phyloP scores from a whole-genome alignment of 169 alveolate genomes.

The Eimeria mitis region DNA sequence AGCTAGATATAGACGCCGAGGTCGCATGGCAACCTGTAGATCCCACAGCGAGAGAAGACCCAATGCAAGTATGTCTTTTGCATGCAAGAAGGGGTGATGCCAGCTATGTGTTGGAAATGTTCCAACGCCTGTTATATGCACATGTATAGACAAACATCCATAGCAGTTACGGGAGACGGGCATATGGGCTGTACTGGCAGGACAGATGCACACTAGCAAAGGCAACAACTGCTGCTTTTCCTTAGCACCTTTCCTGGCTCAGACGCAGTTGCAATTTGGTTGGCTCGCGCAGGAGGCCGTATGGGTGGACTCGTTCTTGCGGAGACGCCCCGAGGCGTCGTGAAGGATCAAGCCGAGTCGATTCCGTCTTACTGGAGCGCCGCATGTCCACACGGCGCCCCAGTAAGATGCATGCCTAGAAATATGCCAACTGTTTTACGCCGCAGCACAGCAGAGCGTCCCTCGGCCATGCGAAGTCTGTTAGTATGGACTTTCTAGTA shows the following conservation, averaged over 20 bases:
- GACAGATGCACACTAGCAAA: slow-evolving; percentile 3
- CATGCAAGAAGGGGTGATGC: background rate
- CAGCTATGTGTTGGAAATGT: background rate
- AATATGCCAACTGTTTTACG: background rate
- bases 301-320: slow-evolving; percentile 66
- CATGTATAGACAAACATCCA: background rate
- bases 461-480: background rate
- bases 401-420: background rate
- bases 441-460: background rate
- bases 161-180: background rate
- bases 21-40: slow-evolving; percentile 43
- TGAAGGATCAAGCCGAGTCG: background rate
- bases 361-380: background rate
- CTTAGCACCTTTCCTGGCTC: background rate
- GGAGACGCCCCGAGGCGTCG: slow-evolving; percentile 59
- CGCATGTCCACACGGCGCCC: background rate
- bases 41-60: slow-evolving; percentile 20
- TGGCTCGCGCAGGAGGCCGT: slow-evolving; percentile 45
- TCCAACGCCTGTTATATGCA: background rate
- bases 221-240: background rate
- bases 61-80: background rate
- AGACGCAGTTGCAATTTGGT: slow-evolving; percentile 9
- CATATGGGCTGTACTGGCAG: background rate
- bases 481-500: background rate
- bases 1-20: slow-evolving; percentile 47